These are phyloP conservation scores for Heliamphora pulchella DNA, from an alignment of 179 eudicot genomes.

Conservation along the genomic window DNA sequence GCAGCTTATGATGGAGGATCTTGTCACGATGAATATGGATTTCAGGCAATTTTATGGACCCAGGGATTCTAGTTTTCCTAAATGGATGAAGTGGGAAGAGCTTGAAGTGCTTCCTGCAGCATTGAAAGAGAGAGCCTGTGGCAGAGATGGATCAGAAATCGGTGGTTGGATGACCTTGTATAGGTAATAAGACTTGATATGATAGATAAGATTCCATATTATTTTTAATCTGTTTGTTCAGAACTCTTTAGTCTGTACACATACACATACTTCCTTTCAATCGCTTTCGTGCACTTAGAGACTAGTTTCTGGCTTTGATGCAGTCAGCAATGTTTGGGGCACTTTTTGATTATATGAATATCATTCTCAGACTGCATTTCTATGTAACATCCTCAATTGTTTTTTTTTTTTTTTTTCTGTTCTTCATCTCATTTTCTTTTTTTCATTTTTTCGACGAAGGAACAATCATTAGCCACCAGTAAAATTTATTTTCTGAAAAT, in stretches of 20 bases:
- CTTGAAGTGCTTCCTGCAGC: constrained; percentile 53
- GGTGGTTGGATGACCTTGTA: constrained; percentile 71
- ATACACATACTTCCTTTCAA: background rate
- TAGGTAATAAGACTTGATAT: constrained; percentile 37
- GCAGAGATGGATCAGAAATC: constrained; percentile 49
- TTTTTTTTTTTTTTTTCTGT: no score
- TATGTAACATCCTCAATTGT: no score
- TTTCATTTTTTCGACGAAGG: no score
- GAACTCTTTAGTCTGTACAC: background rate
- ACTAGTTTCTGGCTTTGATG: background rate
- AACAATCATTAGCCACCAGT: no score
- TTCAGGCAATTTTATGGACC: constrained; percentile 75
- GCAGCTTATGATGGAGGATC: constrained; percentile 80
- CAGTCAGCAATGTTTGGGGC: background rate
- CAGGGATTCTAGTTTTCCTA: constrained; percentile 34
- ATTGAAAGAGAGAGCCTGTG: constrained; percentile 45
- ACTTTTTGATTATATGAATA: no score
- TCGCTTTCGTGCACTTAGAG: background rate
- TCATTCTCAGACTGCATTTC: no score
- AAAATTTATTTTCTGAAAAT: no score
- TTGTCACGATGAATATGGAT: constrained; percentile 68
- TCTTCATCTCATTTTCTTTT: no score
- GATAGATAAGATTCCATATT: background rate
- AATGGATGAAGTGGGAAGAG: constrained; percentile 74
- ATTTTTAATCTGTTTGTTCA: background rate